Base-by-base conservation (phyloP, 2,329 filamentous ascomycete genomes). In the Exophiala sideris region DNA sequence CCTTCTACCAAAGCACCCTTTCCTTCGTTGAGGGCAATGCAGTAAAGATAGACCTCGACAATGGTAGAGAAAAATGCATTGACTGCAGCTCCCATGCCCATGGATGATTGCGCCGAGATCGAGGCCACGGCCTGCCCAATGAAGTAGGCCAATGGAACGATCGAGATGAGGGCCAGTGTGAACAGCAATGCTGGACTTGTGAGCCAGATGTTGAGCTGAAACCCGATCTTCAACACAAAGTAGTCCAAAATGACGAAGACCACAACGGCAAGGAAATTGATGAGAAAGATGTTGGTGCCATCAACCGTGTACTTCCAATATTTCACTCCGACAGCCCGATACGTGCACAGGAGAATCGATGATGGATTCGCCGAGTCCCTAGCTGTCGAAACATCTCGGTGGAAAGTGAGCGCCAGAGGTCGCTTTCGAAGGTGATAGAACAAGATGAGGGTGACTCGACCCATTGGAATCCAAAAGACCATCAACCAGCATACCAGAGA, bases 261-360 rank as follows among this genome's bases (percentile, higher is more conserved):
- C n/a, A 99, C 94, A 14, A 99, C 83, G 10, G 84, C 87, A 75
- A 97, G 89, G 53, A 99, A 81, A 70, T 99, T 99, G 77, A 99
- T 96, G 62, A 99, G 83, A 74, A 99, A 97, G 68, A 99, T 95
- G 73, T 99, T 99, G 57, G 94, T 99, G 51, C 94, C 95, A 68
- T 99, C 94, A 54, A 99, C 80, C 3, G 94, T 99, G 73, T 99
- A 99, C 74, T 99, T 99, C 92, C 95, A 99, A 76, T 99, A 99
- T 71, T 92, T 92, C 62, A 85, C 79, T 10, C 94, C 94, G 10
- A 95, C 92, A 40, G 94, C 94, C 54, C 95, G 88, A 73, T 99
- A 99, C 5, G 94, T 99, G 79, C 94, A 99, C 33, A 99, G 80
- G 14, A 99, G 78, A 57, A 99, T 92, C 9, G 91, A 92, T 42